Percentiles rank a stretch among this genome's conserved stretches.
Conservation (phyloP, 805 yeast species). For the Kockiozyma suomiensis region DNA sequence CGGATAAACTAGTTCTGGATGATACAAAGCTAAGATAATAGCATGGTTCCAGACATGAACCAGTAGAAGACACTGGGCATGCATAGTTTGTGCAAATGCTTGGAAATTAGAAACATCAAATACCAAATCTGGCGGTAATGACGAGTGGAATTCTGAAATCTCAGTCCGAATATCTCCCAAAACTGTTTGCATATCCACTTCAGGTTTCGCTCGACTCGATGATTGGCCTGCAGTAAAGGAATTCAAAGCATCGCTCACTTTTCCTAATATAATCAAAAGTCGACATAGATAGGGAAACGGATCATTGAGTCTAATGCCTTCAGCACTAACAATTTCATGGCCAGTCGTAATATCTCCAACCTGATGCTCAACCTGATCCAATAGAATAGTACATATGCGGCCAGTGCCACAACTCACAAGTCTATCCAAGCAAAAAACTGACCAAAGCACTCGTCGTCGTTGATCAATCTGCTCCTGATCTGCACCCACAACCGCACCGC, state of each 20-base stretch:
- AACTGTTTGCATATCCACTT: background rate
- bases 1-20: constrained; percentile 39
- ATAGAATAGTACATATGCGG: constrained; percentile 34
- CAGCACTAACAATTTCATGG: background rate
- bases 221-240: constrained; percentile 15
- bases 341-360: constrained; percentile 20
- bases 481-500: background rate
- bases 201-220: no score
- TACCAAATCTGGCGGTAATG: constrained; percentile 36
- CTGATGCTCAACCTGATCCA: constrained; percentile 35
- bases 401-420: constrained; percentile 40
- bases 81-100: constrained; percentile 33
- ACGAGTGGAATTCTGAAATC: constrained; percentile 36
- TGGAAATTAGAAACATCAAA: constrained; percentile 39
- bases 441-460: constrained; percentile 37
- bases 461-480: constrained; percentile 25
- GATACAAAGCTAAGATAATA: constrained; percentile 39
- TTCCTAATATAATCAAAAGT: constrained; percentile 36
- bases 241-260: constrained; percentile 38
- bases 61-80: constrained; percentile 37
- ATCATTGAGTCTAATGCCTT: constrained; percentile 31
- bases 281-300: constrained; percentile 39
- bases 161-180: constrained; percentile 32
- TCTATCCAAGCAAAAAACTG: constrained; percentile 38
- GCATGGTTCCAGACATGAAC: constrained; percentile 40